Percentiles rank a stretch among this genome's conserved stretches.
phyloP scores from a whole-genome alignment of 768 basidiomycete genomes.

The Strobilomyces confusus region DNA sequence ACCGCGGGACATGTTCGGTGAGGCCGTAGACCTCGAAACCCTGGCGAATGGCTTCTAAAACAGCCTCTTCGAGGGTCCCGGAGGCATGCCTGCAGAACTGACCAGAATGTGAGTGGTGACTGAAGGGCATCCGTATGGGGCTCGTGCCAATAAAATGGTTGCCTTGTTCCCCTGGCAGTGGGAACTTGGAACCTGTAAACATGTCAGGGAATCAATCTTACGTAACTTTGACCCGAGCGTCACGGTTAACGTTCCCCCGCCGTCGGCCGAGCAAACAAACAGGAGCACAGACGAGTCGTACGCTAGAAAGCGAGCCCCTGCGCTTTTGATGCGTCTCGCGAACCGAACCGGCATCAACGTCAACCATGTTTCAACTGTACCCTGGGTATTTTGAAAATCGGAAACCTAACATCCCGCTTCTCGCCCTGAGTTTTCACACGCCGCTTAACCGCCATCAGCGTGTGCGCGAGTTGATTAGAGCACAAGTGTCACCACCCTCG shows the following conservation, averaged over 20 bases:
- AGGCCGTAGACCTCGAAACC: constrained; percentile 82
- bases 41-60: constrained; percentile 72
- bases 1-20: constrained; percentile 92
- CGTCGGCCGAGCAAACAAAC: neutral
- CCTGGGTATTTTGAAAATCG: constrained; percentile 30
- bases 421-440: constrained; percentile 26
- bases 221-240: constrained; percentile 9
- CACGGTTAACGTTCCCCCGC: neutral
- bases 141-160: neutral
- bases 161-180: neutral
- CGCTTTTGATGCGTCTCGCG: constrained; percentile 19
- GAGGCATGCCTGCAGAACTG: constrained; percentile 90
- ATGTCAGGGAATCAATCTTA: constrained; percentile 7
- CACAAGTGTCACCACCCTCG: neutral
- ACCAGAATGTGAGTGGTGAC: constrained; percentile 90
- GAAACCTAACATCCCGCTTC: constrained; percentile 26
- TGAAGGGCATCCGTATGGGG: constrained; percentile 53
- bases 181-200: constrained; percentile 6
- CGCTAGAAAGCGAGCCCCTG: constrained; percentile 13
- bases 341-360: constrained; percentile 17
- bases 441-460: neutral
- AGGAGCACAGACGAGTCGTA: neutral
- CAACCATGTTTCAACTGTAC: neutral
- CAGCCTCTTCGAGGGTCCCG: constrained; percentile 77
- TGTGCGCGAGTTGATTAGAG: neutral